Percentiles rank a stretch among this genome's conserved stretches.
Evolutionary conservation across 2,329 filamentous ascomycete species (phyloP).

Genomic region (Exophiala sideris): DNA sequence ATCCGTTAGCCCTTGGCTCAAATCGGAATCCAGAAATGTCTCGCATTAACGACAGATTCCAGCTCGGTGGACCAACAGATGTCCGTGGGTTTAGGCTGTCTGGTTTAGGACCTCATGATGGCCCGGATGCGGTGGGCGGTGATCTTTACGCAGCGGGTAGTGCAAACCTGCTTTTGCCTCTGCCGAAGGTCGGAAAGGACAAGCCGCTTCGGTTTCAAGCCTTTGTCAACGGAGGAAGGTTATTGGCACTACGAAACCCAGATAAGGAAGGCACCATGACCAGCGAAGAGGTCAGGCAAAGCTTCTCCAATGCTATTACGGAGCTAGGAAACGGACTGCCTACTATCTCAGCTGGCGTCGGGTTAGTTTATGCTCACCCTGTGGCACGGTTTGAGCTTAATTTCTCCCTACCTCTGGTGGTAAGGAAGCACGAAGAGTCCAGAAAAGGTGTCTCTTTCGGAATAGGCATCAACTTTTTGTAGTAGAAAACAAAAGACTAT

Average conservation of each 20-base stretch:
- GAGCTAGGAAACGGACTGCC: constrained; percentile 74
- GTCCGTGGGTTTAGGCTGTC: constrained; percentile 89
- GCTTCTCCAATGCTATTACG: constrained; percentile 57
- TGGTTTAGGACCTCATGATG: constrained; percentile 84
- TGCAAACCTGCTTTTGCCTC: constrained; percentile 77
- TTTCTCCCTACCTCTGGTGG: constrained; percentile 80
- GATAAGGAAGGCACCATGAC: constrained; percentile 47
- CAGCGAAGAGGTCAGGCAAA: constrained; percentile 44
- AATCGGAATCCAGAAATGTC: constrained; percentile 60
- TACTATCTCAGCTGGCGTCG: constrained; percentile 80
- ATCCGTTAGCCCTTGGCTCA: constrained; percentile 67
- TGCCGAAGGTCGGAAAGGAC: constrained; percentile 77
- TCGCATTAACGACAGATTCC: constrained; percentile 89
- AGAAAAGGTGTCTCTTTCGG: constrained; percentile 91
- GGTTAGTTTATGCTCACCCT: constrained; percentile 91
- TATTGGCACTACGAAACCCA: constrained; percentile 69
- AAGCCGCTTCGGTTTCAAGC: constrained; percentile 83
- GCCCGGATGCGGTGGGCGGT: constrained; percentile 79
- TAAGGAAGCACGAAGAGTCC: constrained; percentile 78
- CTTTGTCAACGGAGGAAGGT: constrained; percentile 84
- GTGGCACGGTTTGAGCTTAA: constrained; percentile 94
- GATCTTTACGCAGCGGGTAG: constrained; percentile 89
- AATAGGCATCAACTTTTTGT: constrained; percentile 95
- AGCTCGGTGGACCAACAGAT: constrained; percentile 89
- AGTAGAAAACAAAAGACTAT: constrained; percentile 33